A percentile compares a stretch with the other conserved stretches of the same genome.
Evolutionary conservation across 2,329 filamentous ascomycete genomes (phyloP).

Genomic region (Fusarium setosum): DNA sequence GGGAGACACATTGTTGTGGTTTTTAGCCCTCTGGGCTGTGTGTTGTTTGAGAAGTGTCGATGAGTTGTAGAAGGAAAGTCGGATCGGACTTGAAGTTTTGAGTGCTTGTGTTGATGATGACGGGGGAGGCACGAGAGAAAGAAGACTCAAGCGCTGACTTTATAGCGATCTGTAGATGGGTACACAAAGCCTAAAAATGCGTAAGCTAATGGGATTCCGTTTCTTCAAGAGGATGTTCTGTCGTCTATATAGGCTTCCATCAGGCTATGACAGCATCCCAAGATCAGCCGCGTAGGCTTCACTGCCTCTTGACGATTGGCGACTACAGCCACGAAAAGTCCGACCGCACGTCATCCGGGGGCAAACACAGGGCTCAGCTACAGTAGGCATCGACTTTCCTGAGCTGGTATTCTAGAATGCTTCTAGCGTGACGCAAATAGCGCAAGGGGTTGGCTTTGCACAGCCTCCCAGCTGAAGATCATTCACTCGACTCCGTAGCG

Average conservation of each 20-base stretch:
- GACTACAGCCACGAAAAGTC: not conserved
- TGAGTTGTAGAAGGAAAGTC: not conserved
- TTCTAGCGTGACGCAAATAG: not conserved
- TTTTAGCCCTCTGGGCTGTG: not conserved
- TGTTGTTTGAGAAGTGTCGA: not conserved
- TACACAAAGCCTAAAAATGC: not conserved
- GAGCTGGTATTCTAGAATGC: not conserved
- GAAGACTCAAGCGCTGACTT: not conserved
- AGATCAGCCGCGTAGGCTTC: not conserved
- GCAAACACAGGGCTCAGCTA: conserved; percentile 4
- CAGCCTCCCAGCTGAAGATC: not conserved
- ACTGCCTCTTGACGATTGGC: not conserved
- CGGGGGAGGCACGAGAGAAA: not conserved
- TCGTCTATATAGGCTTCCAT: not conserved
- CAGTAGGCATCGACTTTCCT: conserved; percentile 5
- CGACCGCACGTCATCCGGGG: not conserved
- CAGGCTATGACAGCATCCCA: not conserved
- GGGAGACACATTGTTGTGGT: conserved; percentile 7
- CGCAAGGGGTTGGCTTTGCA: not conserved
- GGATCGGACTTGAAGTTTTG: not conserved
- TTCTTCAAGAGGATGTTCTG: not conserved
- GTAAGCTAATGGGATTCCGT: not conserved
- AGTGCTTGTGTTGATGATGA: not conserved
- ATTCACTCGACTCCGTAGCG: not conserved
- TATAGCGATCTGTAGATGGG: not conserved